Conservation (phyloP, 2,329 filamentous ascomycete species). For the Fonsecaea pugnacius region DNA sequence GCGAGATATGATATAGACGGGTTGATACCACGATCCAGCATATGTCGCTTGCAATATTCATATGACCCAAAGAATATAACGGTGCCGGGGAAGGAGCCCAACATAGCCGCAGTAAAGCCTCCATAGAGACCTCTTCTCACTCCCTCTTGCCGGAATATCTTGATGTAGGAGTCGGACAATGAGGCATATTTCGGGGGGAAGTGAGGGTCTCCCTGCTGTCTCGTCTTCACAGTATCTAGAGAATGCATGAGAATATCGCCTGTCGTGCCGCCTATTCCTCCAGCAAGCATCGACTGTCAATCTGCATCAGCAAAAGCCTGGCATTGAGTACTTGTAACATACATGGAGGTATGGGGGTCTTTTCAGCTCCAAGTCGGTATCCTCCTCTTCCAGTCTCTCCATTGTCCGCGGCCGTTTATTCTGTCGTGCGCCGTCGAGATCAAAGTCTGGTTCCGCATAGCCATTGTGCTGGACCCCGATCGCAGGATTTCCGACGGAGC, state of each 20-base stretch:
- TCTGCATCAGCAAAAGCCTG: constrained; percentile 29
- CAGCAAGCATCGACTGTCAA: constrained; percentile 85
- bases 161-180: constrained; percentile 86
- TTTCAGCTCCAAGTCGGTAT: constrained; percentile 37
- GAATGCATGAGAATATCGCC: constrained; percentile 99
- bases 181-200: constrained; percentile 91
- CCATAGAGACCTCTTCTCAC: constrained; percentile 84
- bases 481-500: constrained; percentile 35
- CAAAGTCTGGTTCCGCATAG: constrained; percentile 40
- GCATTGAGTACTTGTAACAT: constrained; percentile 41
- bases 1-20: constrained; percentile 83
- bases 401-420: constrained; percentile 36
- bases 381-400: constrained; percentile 36
- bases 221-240: constrained; percentile 95
- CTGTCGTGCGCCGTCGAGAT: constrained; percentile 36
- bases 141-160: constrained; percentile 91
- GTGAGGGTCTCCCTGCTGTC: constrained; percentile 94
- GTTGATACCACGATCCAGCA: constrained; percentile 83
- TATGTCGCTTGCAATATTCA: constrained; percentile 86
- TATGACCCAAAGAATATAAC: constrained; percentile 96
- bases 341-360: constrained; percentile 69
- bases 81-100: constrained; percentile 91
- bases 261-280: constrained; percentile 86
- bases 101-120: constrained; percentile 86
- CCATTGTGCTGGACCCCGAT: constrained; percentile 35